Evolutionary conservation across 345 rosid genomes (phyloP).

Genomic region (Litchi chinensis): DNA sequence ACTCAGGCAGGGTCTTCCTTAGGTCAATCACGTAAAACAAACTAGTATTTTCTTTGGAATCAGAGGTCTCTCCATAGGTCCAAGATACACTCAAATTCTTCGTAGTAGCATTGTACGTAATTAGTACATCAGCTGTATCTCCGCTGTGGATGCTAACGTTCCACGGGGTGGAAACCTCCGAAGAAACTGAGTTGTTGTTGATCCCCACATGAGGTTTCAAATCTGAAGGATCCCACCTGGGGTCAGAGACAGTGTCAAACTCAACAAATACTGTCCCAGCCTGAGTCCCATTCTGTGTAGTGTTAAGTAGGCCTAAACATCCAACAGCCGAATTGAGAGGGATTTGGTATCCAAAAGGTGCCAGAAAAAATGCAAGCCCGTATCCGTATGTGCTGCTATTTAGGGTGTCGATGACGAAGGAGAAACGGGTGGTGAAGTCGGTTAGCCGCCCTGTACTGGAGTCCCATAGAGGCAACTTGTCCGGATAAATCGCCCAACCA

Average conservation of each 20-base stretch:
- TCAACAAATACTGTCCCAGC: not conserved
- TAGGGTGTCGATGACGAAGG: not conserved
- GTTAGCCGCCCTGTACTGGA: not conserved
- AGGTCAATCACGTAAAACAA: not conserved
- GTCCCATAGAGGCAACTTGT: not conserved
- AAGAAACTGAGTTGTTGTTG: not conserved
- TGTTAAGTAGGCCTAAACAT: not conserved
- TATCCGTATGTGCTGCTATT: no score
- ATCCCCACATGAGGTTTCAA: not conserved
- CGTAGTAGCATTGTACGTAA: not conserved
- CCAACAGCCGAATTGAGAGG: not conserved
- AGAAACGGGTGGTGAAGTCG: not conserved
- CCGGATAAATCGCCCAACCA: not conserved
- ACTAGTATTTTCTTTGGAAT: not conserved
- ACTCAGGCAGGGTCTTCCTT: not conserved
- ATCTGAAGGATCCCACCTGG: not conserved
- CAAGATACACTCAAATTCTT: not conserved
- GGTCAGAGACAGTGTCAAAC: not conserved
- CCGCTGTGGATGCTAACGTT: not conserved
- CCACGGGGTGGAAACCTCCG: not conserved
- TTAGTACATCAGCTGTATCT: not conserved
- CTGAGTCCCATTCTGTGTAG: not conserved
- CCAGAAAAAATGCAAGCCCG: not conserved
- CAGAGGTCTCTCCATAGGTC: not conserved
- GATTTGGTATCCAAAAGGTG: not conserved